These are phyloP conservation scores for Gymnopus androsaceus DNA, from an alignment of 1,284 basidiomycete species.

Conservation along the genomic window DNA sequence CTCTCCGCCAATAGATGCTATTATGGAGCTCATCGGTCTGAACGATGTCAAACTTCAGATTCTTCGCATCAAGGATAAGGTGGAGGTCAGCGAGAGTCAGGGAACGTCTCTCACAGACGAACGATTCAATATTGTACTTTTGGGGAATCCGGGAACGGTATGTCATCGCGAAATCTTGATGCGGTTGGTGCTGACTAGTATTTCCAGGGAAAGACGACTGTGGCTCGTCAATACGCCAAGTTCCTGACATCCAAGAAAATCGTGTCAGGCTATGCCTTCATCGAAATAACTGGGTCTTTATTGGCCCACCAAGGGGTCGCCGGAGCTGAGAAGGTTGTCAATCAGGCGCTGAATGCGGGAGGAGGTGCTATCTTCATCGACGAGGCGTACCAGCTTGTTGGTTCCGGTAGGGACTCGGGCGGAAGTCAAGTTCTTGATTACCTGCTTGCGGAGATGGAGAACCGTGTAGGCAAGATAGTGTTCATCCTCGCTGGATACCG, in stretches of 20 bases:
- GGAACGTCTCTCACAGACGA: constrained; percentile 46
- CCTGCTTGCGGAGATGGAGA: constrained; percentile 72
- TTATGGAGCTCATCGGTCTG: constrained; percentile 62
- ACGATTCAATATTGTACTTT: constrained; percentile 52
- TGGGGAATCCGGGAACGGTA: constrained; percentile 65
- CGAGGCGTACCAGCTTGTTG: constrained; percentile 64
- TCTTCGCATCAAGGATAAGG: constrained; percentile 51
- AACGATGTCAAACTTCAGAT: constrained; percentile 56
- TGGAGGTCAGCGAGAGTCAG: constrained; percentile 51
- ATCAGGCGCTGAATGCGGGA: constrained; percentile 48
- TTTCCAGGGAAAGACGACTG: constrained; percentile 62
- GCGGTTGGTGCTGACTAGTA: neutral
- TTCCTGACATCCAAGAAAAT: constrained; percentile 57
- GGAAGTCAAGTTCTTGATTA: constrained; percentile 64
- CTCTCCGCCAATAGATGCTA: constrained; percentile 49
- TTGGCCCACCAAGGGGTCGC: constrained; percentile 57
- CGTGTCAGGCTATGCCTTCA: constrained; percentile 52
- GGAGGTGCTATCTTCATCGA: constrained; percentile 69
- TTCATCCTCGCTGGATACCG: constrained; percentile 72
- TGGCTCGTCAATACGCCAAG: constrained; percentile 65
- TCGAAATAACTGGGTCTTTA: constrained; percentile 63
- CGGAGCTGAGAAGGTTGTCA: constrained; percentile 50
- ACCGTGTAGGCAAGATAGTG: constrained; percentile 60
- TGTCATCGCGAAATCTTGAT: constrained; percentile 6
- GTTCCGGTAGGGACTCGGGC: constrained; percentile 43